Conservation (phyloP, 306 rosid genomes). For the Trifolium subterraneum region DNA sequence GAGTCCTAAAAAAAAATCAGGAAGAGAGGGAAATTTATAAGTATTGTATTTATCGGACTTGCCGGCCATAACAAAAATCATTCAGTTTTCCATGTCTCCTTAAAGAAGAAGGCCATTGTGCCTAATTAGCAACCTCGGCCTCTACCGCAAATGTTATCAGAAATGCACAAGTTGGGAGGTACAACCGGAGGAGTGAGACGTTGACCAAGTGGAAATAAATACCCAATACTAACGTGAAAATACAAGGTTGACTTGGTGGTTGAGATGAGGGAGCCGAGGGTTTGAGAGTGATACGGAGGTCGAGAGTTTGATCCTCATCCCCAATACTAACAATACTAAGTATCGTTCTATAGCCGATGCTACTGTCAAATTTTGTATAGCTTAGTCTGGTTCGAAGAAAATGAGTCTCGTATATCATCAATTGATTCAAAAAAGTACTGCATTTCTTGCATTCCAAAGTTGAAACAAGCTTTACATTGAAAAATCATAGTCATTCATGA, state of each 20-base stretch:
- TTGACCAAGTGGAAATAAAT: not conserved
- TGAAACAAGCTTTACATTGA: not conserved
- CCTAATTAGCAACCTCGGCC: not conserved
- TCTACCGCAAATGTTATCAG: not conserved
- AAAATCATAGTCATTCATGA: conserved; percentile 17
- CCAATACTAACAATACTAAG: not conserved
- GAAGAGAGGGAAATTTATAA: no score
- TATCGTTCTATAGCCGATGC: no score
- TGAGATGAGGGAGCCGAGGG: not conserved
- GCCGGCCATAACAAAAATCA: not conserved
- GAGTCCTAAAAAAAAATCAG: no score
- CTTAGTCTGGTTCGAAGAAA: no score
- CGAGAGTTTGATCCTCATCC: not conserved
- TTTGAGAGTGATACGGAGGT: not conserved
- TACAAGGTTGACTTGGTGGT: not conserved
- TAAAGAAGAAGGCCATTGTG: not conserved
- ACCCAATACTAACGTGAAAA: not conserved
- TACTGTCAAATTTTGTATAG: no score
- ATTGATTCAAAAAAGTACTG: no score
- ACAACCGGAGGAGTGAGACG: not conserved
- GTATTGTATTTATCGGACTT: not conserved
- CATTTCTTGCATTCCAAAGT: no score
- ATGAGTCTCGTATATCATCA: no score
- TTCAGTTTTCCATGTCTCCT: no score
- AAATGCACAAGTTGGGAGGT: not conserved